Evolutionary conservation across 805 yeast species (phyloP).

Genomic region (Saccharomycopsis microspora): DNA sequence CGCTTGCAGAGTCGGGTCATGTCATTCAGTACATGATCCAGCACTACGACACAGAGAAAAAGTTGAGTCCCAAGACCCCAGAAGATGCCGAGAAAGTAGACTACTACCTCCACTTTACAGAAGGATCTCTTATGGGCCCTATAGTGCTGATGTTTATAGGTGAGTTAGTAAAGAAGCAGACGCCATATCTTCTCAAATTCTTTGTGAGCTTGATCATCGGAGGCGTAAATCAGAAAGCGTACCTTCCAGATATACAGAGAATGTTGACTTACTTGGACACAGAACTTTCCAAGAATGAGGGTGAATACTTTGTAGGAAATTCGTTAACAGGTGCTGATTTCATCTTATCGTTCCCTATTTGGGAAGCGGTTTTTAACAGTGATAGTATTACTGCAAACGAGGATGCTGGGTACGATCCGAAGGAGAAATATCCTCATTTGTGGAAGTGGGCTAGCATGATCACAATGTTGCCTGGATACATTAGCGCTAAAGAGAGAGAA

Average conservation of each 20-base stretch:
- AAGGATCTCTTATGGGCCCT: background rate
- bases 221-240: no score
- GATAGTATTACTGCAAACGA: no score
- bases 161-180: no score
- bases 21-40: background rate
- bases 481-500: no score
- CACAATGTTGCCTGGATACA: no score
- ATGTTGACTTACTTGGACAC: conserved; percentile 32
- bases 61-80: background rate
- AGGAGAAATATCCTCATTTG: no score
- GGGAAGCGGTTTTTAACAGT: no score
- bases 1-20: background rate
- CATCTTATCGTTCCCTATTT: conserved; percentile 35
- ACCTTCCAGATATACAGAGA: conserved; percentile 13
- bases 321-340: conserved; percentile 48
- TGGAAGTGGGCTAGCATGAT: no score
- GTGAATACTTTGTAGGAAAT: conserved; percentile 34
- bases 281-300: conserved; percentile 25
- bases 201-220: no score
- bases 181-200: no score
- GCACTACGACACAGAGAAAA: background rate
- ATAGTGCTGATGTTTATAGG: no score
- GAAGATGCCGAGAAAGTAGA: background rate
- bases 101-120: background rate
- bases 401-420: no score